These are phyloP conservation scores for Aspergillus sp. DNA, from an alignment of 2,329 filamentous ascomycete genomes.

Conservation along the genomic window DNA sequence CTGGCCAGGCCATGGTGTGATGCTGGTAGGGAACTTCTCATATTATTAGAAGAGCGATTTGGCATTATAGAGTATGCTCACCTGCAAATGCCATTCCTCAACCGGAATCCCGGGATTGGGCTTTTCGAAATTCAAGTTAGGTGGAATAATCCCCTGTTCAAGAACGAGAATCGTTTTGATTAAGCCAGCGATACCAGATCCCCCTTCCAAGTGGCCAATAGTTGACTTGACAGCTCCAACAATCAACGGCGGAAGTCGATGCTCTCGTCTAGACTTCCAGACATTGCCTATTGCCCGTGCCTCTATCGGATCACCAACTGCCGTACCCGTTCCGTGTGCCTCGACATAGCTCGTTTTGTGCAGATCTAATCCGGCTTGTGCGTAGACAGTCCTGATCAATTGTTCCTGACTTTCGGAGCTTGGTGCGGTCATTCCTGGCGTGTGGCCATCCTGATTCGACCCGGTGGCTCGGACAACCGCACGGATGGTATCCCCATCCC, in stretches of 20 bases:
- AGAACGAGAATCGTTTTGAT: slow-evolving; percentile 13
- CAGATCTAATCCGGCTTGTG: background rate
- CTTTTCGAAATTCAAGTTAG: slow-evolving; percentile 14
- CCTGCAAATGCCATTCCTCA: slow-evolving; percentile 13
- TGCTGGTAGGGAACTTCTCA: background rate
- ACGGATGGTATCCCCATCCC: no score
- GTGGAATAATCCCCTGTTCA: slow-evolving; percentile 11
- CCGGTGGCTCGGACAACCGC: no score
- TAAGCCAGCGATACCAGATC: slow-evolving; percentile 8
- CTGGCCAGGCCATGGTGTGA: slow-evolving; percentile 13
- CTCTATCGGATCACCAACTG: slow-evolving; percentile 4
- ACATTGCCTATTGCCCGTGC: background rate
- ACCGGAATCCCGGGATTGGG: slow-evolving; percentile 15
- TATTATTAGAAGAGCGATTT: no score
- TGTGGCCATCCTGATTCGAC: slow-evolving; percentile 3
- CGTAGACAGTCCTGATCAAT: background rate
- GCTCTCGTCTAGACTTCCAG: background rate
- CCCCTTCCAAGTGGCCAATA: slow-evolving; percentile 15
- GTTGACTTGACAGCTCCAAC: slow-evolving; percentile 18
- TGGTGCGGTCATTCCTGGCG: background rate
- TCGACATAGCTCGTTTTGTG: background rate
- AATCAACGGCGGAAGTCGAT: slow-evolving; percentile 1
- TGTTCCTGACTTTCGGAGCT: background rate
- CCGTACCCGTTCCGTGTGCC: slow-evolving; percentile 3
- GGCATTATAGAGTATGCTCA: background rate